These are phyloP conservation scores for Nannizziopsis barbatae DNA, from an alignment of 2,329 filamentous ascomycete genomes.

Conservation along the genomic window DNA sequence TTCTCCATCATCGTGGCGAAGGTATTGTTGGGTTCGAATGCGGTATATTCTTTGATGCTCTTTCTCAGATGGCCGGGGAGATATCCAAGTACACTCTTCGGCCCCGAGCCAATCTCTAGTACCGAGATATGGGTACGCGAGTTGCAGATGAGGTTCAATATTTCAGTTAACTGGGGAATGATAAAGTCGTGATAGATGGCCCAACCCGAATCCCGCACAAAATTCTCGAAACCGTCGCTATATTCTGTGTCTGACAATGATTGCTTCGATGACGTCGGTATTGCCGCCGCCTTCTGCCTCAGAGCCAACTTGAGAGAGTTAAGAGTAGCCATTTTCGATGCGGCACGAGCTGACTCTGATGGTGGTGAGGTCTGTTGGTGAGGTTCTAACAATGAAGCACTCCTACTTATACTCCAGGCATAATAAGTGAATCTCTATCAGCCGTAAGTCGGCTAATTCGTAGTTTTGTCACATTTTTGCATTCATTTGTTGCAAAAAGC, in stretches of 20 bases:
- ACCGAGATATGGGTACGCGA: conserved; percentile 39
- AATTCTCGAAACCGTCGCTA: conserved; percentile 37
- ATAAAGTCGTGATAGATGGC: conserved; percentile 43
- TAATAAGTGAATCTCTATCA: too few relatives aligned
- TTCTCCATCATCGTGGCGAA: conserved; percentile 38
- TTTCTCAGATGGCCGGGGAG: conserved; percentile 36
- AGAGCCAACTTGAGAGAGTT: conserved; percentile 36
- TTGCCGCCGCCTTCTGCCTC: conserved; percentile 22
- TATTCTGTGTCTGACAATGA: conserved; percentile 42
- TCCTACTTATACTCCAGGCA: too few relatives aligned
- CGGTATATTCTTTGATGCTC: conserved; percentile 42
- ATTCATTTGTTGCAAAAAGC: too few relatives aligned
- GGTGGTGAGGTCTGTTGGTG: too few relatives aligned
- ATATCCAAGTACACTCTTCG: conserved; percentile 42
- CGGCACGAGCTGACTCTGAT: too few relatives aligned
- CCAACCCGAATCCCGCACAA: conserved; percentile 30
- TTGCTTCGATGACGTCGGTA: conserved; percentile 20
- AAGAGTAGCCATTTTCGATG: conserved; percentile 37
- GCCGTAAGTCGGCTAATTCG: too few relatives aligned
- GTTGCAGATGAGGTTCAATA: conserved; percentile 35
- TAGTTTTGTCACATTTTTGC: too few relatives aligned
- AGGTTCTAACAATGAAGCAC: too few relatives aligned
- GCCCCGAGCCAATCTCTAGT: conserved; percentile 51
- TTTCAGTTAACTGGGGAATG: conserved; percentile 38
- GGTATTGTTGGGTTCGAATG: conserved; percentile 43